These are phyloP conservation scores for Hymenoscyphus linearis DNA, from an alignment of 2,329 filamentous ascomycete species.

Conservation along the genomic window DNA sequence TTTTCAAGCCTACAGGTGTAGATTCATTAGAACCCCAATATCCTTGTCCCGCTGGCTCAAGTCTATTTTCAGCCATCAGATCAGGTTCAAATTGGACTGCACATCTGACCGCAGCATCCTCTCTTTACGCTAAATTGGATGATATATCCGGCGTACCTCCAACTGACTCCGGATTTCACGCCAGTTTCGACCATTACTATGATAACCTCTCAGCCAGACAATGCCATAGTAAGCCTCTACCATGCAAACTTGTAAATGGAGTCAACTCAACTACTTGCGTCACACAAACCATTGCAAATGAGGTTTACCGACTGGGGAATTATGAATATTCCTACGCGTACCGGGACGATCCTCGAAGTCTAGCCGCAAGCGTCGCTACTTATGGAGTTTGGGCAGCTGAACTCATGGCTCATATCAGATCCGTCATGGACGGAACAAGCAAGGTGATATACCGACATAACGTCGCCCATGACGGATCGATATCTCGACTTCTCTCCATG, in stretches of 20 bases:
- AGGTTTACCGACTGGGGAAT: slow-evolving; percentile 70
- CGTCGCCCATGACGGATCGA: slow-evolving; percentile 72
- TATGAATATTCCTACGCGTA: slow-evolving; percentile 80
- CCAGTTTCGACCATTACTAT: slow-evolving; percentile 74
- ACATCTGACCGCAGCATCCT: slow-evolving; percentile 53
- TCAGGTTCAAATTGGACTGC: slow-evolving; percentile 51
- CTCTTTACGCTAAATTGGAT: slow-evolving; percentile 58
- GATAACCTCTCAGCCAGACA: slow-evolving; percentile 77
- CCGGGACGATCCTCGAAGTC: slow-evolving; percentile 57
- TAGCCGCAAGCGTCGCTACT: slow-evolving; percentile 55
- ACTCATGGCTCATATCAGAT: slow-evolving; percentile 59
- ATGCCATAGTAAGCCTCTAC: slow-evolving; percentile 68
- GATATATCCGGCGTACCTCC: slow-evolving; percentile 59
- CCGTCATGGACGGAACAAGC: slow-evolving; percentile 39
- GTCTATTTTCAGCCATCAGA: slow-evolving; percentile 40
- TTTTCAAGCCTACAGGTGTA: slow-evolving; percentile 41
- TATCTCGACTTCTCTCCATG: slow-evolving; percentile 62
- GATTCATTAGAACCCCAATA: slow-evolving; percentile 75
- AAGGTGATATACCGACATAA: slow-evolving; percentile 63
- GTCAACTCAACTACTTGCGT: slow-evolving; percentile 52
- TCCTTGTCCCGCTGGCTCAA: slow-evolving; percentile 49
- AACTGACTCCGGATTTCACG: slow-evolving; percentile 58
- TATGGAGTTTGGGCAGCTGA: slow-evolving; percentile 74
- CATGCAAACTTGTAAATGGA: slow-evolving; percentile 52
- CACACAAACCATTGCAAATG: slow-evolving; percentile 55